phyloP scores from a whole-genome alignment of 2,329 filamentous ascomycete species.

The Penicillium sp. region DNA sequence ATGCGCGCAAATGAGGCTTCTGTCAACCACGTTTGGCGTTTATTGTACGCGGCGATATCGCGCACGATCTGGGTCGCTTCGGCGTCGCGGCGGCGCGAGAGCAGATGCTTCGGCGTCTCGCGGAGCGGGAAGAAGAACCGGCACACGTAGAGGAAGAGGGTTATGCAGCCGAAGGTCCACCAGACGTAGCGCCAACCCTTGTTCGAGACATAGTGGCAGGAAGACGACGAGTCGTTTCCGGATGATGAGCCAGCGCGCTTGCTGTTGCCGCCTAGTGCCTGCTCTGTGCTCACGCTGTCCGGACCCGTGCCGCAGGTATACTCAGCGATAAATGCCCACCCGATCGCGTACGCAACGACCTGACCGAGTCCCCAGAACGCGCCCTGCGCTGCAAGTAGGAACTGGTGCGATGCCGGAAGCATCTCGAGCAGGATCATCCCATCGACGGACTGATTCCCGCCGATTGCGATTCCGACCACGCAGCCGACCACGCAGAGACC shows the following conservation, averaged over 20 bases:
- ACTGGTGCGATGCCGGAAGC: slow-evolving; percentile 28
- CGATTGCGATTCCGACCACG: slow-evolving; percentile 26
- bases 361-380: slow-evolving; percentile 27
- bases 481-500: slow-evolving; percentile 32
- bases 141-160: slow-evolving; percentile 26
- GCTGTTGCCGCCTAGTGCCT: slow-evolving; percentile 14
- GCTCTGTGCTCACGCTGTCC: slow-evolving; percentile 22
- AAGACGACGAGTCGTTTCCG: slow-evolving; percentile 6
- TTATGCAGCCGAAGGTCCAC: slow-evolving; percentile 31
- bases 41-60: slow-evolving; percentile 25
- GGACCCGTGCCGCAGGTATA: slow-evolving; percentile 31
- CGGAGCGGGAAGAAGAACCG: slow-evolving; percentile 23
- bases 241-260: not conserved
- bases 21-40: slow-evolving; percentile 24
- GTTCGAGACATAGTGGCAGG: slow-evolving; percentile 29
- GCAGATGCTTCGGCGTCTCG: slow-evolving; percentile 27
- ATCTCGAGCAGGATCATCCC: slow-evolving; percentile 25
- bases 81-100: slow-evolving; percentile 23
- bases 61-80: slow-evolving; percentile 27
- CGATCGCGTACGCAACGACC: slow-evolving; percentile 23
- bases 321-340: slow-evolving; percentile 28
- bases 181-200: slow-evolving; percentile 31
- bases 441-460: slow-evolving; percentile 24
- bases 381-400: slow-evolving; percentile 24
- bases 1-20: slow-evolving; percentile 26